Base-by-base conservation (phyloP, 176 grass and related monocot genomes). In the Metroxylon sagu region DNA sequence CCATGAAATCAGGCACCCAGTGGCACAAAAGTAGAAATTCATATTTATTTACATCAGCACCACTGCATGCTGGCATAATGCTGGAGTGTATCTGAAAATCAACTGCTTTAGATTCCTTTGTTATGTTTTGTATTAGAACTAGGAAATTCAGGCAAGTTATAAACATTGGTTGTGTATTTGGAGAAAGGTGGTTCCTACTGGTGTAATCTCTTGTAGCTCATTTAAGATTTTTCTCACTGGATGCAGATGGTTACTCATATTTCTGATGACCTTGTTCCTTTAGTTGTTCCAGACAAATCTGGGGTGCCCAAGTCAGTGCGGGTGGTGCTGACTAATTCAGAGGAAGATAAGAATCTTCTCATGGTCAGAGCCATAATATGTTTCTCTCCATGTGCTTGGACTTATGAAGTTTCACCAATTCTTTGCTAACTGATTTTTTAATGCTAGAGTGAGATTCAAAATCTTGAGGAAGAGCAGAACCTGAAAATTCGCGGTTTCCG, bases 281-380 rank as follows among this genome's bases (percentile, higher is more conserved):
- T 97, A 71, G 49, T 82, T 65, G 73, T 88, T 79, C 81, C 65
- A 27, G 69, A 88, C 69, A 88, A 82, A 85, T 49, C 60, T 70
- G 87, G 78, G 43, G 30, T 18, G 51, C 48, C 70, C 71, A 80
- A 51, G 60, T 67, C 81, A 48, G 76, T 97, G 54, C 69, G 70
- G 58, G 76, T 97, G 58, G 77, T 97, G 53, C 75, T 91, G 76
- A 82, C 87, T 53, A 80, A 59, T 73, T 97, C 92, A 52, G 64
- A 79, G 50, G 92, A 91, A 72, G 87, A 97, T 71, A 97, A 91
- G 71, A 83, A 71, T 77, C 74, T 77, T 83, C 75, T 91, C 66
- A 66, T 97, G 87, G 92, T 97, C 80, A 76, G 82, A 73, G 53
- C 60, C 69, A 43, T 43, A 14, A 14, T 43, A 43, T 43, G 8